Conservation (phyloP, 768 basidiomycete species). For the Suillus subalutaceus region DNA sequence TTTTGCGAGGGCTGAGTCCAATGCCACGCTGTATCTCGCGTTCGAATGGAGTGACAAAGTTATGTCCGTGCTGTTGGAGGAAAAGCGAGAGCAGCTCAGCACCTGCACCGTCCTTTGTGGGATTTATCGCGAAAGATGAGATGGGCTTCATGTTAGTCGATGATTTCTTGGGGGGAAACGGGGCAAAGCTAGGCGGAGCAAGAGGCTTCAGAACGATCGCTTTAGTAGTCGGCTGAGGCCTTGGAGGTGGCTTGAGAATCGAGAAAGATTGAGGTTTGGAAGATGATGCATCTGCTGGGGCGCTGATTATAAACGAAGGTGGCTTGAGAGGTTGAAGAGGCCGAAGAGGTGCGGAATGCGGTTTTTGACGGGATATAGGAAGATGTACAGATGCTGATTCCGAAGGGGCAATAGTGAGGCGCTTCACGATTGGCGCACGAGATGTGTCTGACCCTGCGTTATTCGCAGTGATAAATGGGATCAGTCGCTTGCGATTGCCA, state of each 20-base stretch:
- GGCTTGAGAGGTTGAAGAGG: constrained; percentile 15
- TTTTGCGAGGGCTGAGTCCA: constrained; percentile 61
- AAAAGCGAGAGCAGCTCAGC: constrained; percentile 58
- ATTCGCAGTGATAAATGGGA: neutral
- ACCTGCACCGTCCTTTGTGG: constrained; percentile 50
- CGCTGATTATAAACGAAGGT: constrained; percentile 14
- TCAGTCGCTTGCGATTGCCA: neutral
- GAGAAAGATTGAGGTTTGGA: constrained; percentile 12
- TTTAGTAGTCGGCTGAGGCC: constrained; percentile 19
- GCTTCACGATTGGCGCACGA: neutral
- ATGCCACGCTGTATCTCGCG: constrained; percentile 51
- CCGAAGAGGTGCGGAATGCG: constrained; percentile 7
- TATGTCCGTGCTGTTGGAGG: constrained; percentile 48
- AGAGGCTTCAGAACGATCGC: constrained; percentile 27
- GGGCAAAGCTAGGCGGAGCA: constrained; percentile 32
- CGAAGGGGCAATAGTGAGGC: neutral
- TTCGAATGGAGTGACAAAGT: constrained; percentile 38
- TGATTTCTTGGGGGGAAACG: constrained; percentile 31
- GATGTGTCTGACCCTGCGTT: neutral
- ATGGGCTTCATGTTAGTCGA: constrained; percentile 45
- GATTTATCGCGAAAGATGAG: constrained; percentile 54
- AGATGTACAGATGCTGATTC: neutral
- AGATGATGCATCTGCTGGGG: neutral
- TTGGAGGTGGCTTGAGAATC: constrained; percentile 31
- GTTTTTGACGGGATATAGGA: neutral